These are phyloP conservation scores for Fusarium nisikadoi DNA, from an alignment of 2,329 filamentous ascomycete species.

Conservation along the genomic window DNA sequence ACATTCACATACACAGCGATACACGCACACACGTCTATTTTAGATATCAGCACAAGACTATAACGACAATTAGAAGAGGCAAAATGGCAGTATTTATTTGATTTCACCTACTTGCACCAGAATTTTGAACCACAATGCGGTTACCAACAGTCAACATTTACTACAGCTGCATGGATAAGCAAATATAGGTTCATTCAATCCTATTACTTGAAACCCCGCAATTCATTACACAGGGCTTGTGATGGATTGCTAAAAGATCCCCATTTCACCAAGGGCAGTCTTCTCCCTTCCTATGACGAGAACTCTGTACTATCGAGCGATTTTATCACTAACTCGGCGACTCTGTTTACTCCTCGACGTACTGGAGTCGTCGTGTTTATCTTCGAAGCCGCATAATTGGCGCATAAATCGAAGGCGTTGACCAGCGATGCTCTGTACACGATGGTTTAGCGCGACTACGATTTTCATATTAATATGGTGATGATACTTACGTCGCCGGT, in stretches of 20 bases:
- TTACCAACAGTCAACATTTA: not conserved
- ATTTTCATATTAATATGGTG: not conserved
- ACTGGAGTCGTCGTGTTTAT: constrained; percentile 18
- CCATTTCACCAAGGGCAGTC: not conserved
- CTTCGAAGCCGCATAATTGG: constrained; percentile 64
- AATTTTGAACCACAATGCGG: not conserved
- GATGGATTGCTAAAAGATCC: not conserved
- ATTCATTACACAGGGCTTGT: not conserved
- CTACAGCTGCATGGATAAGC: not conserved
- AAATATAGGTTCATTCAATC: not conserved
- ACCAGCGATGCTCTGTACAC: constrained; percentile 62
- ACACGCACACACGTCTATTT: constrained; percentile 2
- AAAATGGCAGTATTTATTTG: not conserved
- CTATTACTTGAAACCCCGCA: not conserved
- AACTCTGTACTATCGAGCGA: constrained; percentile 18
- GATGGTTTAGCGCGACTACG: not conserved
- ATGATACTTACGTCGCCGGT: constrained; percentile 61
- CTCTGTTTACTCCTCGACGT: constrained; percentile 20
- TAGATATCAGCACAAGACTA: constrained; percentile 10
- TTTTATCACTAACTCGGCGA: constrained; percentile 28
- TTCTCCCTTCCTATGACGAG: not conserved
- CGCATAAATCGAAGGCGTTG: constrained; percentile 67
- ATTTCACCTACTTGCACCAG: not conserved
- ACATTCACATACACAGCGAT: constrained; percentile 14
- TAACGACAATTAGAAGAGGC: constrained; percentile 16